Evolutionary conservation across 371 early-diverging fungal species (phyloP).

Genomic region (Mucor velutinosus): DNA sequence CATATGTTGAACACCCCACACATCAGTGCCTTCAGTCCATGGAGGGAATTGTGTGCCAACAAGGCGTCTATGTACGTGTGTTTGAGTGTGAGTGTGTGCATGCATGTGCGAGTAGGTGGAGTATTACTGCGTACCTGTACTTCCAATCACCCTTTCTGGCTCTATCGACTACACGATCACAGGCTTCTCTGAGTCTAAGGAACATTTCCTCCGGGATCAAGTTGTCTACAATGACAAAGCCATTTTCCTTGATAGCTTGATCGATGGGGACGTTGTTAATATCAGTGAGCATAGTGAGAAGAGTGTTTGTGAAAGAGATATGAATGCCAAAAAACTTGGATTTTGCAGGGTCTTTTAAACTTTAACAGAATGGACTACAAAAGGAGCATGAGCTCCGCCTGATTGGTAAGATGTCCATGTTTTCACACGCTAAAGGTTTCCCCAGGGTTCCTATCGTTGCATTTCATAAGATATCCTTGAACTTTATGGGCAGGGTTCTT

Average conservation of each 20-base stretch:
- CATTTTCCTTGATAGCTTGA: slow-evolving; percentile 41
- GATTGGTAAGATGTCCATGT: neutral
- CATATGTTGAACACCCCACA: slow-evolving; percentile 59
- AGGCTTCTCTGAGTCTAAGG: slow-evolving; percentile 42
- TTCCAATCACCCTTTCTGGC: slow-evolving; percentile 55
- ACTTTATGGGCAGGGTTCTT: neutral
- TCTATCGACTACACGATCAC: slow-evolving; percentile 48
- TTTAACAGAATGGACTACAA: neutral
- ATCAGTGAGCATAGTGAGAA: slow-evolving; percentile 31
- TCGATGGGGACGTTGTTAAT: slow-evolving; percentile 45
- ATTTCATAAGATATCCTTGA: neutral
- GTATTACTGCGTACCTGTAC: slow-evolving; percentile 29
- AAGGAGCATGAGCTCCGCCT: neutral
- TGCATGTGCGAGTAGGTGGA: neutral
- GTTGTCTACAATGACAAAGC: slow-evolving; percentile 57
- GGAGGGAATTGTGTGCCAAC: slow-evolving; percentile 63
- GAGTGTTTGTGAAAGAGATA: neutral
- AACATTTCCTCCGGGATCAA: slow-evolving; percentile 46
- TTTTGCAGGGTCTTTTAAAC: slow-evolving; percentile 6
- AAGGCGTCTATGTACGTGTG: slow-evolving; percentile 29
- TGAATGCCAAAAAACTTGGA: neutral
- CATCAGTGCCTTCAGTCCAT: slow-evolving; percentile 56
- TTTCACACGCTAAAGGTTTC: slow-evolving; percentile 4
- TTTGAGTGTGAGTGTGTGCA: neutral
- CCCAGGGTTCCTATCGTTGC: neutral